Conservation (phyloP, 805 yeast species). For the Candida sphagnicola region DNA sequence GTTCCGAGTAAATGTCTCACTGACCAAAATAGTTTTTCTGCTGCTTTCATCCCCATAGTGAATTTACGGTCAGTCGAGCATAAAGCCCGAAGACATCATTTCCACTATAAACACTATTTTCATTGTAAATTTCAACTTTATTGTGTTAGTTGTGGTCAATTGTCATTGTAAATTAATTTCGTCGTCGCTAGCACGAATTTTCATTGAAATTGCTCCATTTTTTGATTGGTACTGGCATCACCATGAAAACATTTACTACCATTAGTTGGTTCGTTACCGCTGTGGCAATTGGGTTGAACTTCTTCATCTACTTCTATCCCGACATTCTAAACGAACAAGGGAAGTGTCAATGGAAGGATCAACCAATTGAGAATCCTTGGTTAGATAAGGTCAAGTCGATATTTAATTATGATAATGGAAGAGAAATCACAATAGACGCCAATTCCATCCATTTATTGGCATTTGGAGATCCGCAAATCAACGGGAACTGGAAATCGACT, state of each 20-base stretch:
- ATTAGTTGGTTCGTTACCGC: slow-evolving; percentile 5
- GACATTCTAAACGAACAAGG: slow-evolving; percentile 43
- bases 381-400: neutral
- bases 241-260: neutral
- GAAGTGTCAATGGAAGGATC: slow-evolving; percentile 56
- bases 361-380: slow-evolving; percentile 1
- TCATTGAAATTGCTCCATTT: no score
- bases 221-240: no score
- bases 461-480: slow-evolving; percentile 96
- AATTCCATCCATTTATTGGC: slow-evolving; percentile 65
- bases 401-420: slow-evolving; percentile 6
- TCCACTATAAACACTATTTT: neutral
- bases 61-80: no score
- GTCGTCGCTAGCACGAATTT: no score
- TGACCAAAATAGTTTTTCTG: no score
- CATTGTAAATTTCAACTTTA: neutral
- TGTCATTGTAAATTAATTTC: neutral
- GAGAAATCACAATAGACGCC: slow-evolving; percentile 13
- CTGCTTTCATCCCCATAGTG: no score
- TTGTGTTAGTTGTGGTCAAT: no score
- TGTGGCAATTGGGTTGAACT: slow-evolving; percentile 47
- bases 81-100: neutral
- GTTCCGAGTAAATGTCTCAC: no score
- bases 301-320: slow-evolving; percentile 75
- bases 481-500: slow-evolving; percentile 76